Conservation (phyloP, 345 rosid species). For the Nephelium lappaceum region DNA sequence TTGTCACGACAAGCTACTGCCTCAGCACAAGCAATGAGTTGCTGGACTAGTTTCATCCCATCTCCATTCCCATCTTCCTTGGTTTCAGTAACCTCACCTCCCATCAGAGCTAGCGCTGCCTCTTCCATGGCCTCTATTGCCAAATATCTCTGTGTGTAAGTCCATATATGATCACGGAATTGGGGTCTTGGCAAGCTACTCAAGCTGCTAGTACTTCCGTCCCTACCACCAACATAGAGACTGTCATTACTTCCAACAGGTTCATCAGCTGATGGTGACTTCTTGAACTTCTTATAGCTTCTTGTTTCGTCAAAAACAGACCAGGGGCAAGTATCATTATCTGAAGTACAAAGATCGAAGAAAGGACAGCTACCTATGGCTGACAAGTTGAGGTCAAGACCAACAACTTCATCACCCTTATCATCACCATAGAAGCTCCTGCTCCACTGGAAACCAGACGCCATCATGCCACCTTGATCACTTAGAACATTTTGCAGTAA, state of each 20-base stretch:
- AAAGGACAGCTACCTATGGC: background rate
- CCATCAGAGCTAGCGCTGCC: conserved; percentile 31
- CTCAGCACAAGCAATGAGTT: conserved; percentile 54
- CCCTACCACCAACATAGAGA: background rate
- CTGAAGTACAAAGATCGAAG: background rate
- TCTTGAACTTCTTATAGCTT: conserved; percentile 34
- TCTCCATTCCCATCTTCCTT: conserved; percentile 32
- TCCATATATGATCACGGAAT: conserved; percentile 52
- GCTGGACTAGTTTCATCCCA: conserved; percentile 52
- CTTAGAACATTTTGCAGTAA: conserved; percentile 7
- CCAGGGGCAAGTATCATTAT: background rate
- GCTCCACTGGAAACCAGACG: conserved; percentile 16
- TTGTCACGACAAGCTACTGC: conserved; percentile 66
- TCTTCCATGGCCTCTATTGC: conserved; percentile 54
- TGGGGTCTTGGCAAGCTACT: conserved; percentile 29
- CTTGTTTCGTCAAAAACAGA: conserved; percentile 21
- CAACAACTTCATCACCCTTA: background rate
- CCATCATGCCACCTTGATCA: conserved; percentile 15
- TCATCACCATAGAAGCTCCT: conserved; percentile 15
- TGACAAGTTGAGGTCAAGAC: conserved; percentile 30
- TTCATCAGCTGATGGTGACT: conserved; percentile 11
- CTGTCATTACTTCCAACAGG: background rate
- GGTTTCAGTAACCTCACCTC: conserved; percentile 18
- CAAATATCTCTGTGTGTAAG: conserved; percentile 43
- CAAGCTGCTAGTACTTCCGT: conserved; percentile 19